These are phyloP conservation scores for Orbilia oligospora DNA, from an alignment of 2,329 filamentous ascomycete genomes.

Conservation along the genomic window DNA sequence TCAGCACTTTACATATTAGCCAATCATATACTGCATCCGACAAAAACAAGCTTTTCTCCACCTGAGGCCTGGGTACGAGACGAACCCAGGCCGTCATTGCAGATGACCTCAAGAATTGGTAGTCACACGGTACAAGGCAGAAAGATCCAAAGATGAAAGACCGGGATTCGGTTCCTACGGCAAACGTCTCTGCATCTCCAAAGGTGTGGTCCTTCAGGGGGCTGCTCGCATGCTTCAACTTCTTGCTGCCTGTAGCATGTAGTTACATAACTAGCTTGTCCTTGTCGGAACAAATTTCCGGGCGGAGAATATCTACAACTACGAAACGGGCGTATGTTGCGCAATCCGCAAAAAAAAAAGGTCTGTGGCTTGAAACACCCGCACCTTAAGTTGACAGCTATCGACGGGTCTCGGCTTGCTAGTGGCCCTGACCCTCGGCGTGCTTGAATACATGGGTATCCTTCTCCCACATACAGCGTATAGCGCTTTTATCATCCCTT, in stretches of 20 bases:
- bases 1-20: slow-evolving; percentile 3
- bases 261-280: slow-evolving; percentile 33
- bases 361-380: slow-evolving; percentile 43
- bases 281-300: slow-evolving; percentile 49
- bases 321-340: slow-evolving; percentile 32
- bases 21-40: neutral
- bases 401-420: slow-evolving; percentile 2
- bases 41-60: slow-evolving; percentile 25
- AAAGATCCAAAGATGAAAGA: slow-evolving; percentile 17
- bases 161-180: slow-evolving; percentile 23
- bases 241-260: slow-evolving; percentile 17
- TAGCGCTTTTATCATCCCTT: slow-evolving; percentile 49
- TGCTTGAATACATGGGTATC: slow-evolving; percentile 26
- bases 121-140: slow-evolving; percentile 12
- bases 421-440: slow-evolving; percentile 6
- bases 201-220: slow-evolving; percentile 20
- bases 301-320: slow-evolving; percentile 52
- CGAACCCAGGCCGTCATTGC: neutral
- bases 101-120: slow-evolving; percentile 2
- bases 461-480: slow-evolving; percentile 4
- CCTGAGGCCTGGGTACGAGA: neutral
- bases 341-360: slow-evolving; percentile 38
- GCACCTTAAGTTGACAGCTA: slow-evolving; percentile 23
- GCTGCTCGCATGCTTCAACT: neutral
- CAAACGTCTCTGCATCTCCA: slow-evolving; percentile 11